Conservation (phyloP, 768 basidiomycete genomes). For the Boletellus sp. region DNA sequence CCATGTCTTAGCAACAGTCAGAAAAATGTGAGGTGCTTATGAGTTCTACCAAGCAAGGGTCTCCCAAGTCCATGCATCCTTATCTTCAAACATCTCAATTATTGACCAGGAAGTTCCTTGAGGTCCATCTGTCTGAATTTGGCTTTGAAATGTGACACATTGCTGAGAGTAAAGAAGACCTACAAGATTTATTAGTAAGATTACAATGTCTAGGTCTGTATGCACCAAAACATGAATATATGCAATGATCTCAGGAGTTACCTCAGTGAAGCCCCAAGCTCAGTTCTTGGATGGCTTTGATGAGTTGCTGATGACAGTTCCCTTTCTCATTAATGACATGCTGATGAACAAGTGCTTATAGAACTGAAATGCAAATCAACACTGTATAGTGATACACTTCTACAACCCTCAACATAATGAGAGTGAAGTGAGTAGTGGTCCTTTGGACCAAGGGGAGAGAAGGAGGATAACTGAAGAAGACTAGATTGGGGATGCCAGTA, state of each 20-base stretch:
- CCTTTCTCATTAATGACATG: not conserved
- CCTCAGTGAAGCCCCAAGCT: not conserved
- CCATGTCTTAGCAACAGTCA: not conserved
- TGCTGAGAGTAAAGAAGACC: slow-evolving; percentile 1
- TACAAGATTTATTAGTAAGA: not conserved
- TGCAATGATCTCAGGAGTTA: not conserved
- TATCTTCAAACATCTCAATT: slow-evolving; percentile 15
- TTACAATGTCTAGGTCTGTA: not conserved
- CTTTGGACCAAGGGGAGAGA: too few species aligned
- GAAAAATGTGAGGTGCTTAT: not conserved
- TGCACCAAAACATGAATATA: not conserved
- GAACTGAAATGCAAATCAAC: not conserved
- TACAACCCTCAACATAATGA: too few species aligned
- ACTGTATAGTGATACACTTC: too few species aligned
- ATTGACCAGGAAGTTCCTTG: slow-evolving; percentile 12
- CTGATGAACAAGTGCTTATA: slow-evolving; percentile 1
- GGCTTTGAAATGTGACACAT: not conserved
- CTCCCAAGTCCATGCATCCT: not conserved
- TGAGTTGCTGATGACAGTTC: not conserved
- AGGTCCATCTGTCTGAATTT: not conserved
- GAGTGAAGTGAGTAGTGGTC: too few species aligned
- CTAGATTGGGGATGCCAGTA: too few species aligned
- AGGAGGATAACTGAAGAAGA: too few species aligned
- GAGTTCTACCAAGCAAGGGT: not conserved
- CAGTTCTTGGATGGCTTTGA: not conserved